These are phyloP conservation scores for Stenocarpella maydis DNA, from an alignment of 2,329 filamentous ascomycete species.

Conservation along the genomic window DNA sequence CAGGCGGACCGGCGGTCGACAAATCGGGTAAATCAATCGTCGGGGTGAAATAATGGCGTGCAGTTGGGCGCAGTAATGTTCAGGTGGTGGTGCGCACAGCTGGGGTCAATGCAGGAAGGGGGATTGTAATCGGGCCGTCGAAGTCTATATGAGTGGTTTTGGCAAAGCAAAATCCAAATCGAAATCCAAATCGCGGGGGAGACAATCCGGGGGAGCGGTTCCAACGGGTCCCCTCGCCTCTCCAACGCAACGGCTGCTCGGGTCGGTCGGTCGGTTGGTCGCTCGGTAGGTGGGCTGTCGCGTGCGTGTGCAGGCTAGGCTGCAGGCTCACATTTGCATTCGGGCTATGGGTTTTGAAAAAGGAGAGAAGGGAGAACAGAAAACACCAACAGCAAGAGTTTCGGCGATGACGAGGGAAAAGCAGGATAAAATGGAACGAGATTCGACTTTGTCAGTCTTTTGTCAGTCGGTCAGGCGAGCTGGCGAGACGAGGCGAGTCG, in stretches of 20 bases:
- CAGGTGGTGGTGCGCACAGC: conserved; percentile 13
- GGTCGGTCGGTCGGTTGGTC: too few relatives aligned
- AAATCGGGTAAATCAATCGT: not conserved
- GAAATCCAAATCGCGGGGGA: conserved; percentile 36
- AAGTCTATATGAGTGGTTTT: conserved; percentile 26
- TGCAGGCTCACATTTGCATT: conserved; percentile 1
- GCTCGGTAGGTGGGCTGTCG: conserved; percentile 26
- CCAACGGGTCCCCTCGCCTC: conserved; percentile 8
- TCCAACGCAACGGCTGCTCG: conserved; percentile 26
- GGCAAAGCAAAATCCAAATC: conserved; percentile 31
- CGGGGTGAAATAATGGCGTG: not conserved
- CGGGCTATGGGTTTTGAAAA: not conserved
- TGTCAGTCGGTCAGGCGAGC: too few relatives aligned
- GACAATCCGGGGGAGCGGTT: conserved; percentile 35
- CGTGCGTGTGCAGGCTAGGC: conserved; percentile 2
- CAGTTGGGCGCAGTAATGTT: not conserved
- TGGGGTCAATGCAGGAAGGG: conserved; percentile 34
- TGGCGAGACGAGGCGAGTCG: conserved; percentile 11
- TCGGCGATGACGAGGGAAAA: not conserved
- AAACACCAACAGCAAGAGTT: not conserved
- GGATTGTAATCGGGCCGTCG: conserved; percentile 35
- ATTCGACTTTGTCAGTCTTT: conserved; percentile 12
- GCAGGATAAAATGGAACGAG: conserved; percentile 3
- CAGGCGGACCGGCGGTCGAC: not conserved
- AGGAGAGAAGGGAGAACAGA: not conserved